Conservation (phyloP, 2,329 filamentous ascomycete species). For the Alternaria triticina region DNA sequence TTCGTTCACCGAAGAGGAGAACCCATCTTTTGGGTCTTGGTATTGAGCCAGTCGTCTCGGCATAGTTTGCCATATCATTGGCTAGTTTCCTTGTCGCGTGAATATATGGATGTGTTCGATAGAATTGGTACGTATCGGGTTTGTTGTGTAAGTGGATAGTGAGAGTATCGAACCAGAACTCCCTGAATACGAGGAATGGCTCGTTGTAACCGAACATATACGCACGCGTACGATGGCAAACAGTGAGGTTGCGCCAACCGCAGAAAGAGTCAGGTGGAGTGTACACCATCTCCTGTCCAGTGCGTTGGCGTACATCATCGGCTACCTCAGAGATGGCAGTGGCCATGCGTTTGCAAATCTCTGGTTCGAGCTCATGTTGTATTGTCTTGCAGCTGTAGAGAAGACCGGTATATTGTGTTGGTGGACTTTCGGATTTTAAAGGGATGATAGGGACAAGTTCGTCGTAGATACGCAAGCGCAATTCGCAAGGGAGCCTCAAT, state of each 20-base stretch:
- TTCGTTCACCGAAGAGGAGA: neutral
- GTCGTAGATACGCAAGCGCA: neutral
- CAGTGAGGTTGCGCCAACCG: neutral
- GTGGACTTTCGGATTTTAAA: neutral
- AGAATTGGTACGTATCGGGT: neutral
- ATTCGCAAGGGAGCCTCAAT: neutral
- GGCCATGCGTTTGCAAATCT: neutral
- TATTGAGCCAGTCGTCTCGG: neutral
- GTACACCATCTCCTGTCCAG: neutral
- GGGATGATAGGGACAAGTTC: neutral
- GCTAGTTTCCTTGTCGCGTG: neutral
- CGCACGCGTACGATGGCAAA: neutral
- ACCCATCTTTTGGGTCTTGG: neutral
- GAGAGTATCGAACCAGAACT: neutral
- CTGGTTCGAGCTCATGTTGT: neutral
- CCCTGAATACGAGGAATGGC: neutral
- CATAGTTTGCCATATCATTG: neutral
- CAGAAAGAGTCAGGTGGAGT: neutral
- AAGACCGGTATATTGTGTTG: neutral
- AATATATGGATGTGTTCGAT: neutral
- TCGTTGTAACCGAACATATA: neutral
- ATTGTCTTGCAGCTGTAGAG: neutral
- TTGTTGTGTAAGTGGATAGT: neutral
- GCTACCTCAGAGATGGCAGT: neutral
- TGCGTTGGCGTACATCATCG: neutral